Evolutionary conservation across 2,329 filamentous ascomycete genomes (phyloP), one percentile per base, ranked within the genome.

Genomic region (Ascocoryne sarcoides): DNA sequence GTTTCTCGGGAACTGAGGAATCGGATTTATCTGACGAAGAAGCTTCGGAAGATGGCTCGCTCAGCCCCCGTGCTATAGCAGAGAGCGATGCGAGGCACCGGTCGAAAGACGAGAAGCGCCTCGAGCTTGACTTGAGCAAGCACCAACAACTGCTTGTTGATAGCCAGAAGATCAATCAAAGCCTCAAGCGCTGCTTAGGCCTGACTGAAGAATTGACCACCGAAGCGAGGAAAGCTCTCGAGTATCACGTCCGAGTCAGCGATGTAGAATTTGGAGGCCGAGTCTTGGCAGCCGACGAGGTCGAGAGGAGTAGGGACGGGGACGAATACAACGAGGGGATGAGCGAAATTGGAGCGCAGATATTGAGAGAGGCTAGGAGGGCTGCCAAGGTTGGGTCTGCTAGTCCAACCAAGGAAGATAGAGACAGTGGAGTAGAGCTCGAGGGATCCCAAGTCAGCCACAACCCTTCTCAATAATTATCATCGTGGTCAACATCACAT

Each of bases 141-240:
- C 92, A 98, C 60, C 85, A 88, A 50, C 83, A 95, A 56, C 69
- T 96, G 1, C 74, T 98, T 7, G 69, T 88, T 29, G 89, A 95
- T 59, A 92, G 84, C 51, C 88, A 95, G 57, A 93, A 88, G 65
- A 88, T 96, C 70, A 96, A 95, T 58, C 85, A 93, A 60, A 94
- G 85, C 60, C 73, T 98, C 33, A 93, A 87, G 61, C 75, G 86
- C 35, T 98, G 92, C 60, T 71, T 95, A 23, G 79, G 80, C 50
- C 90, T 86, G 75, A 93, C 89, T 0, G 90, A 98, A 58, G 81
- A 84, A 47, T 72, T 98, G 32, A 95, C 98, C 60, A 81, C 76
- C 36, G 88, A 95, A 52, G 92, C 84, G 4, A 84, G 80, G 56
- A 90, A 86, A 58, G 92, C 92, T 0, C 71, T 98, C 2, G 82